Conservation (phyloP, 2,329 filamentous ascomycete species). For the Alternaria arborescens region DNA sequence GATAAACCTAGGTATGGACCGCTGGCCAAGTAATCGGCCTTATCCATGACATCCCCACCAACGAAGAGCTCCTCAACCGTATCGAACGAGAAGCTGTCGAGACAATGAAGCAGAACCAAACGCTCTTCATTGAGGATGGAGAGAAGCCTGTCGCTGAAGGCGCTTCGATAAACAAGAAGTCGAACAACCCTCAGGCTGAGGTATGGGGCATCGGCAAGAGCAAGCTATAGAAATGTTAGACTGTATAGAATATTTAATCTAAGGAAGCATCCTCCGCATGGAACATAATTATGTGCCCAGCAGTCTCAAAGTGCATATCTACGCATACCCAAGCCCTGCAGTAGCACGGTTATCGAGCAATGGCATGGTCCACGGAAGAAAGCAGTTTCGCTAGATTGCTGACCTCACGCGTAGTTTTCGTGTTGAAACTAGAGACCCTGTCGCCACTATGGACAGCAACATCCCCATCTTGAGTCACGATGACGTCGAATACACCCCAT, state of each 20-base stretch:
- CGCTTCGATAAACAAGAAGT: constrained; percentile 41
- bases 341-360: neutral
- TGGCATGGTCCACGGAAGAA: neutral
- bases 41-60: constrained; percentile 62
- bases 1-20: constrained; percentile 83
- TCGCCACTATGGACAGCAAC: constrained; percentile 4
- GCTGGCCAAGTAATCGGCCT: constrained; percentile 87
- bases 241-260: neutral
- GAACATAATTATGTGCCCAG: neutral
- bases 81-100: constrained; percentile 58
- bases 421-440: neutral
- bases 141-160: constrained; percentile 30
- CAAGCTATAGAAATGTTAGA: constrained; percentile 44
- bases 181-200: constrained; percentile 53
- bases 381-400: neutral
- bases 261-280: neutral
- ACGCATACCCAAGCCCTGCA: no score
- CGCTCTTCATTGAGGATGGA: constrained; percentile 45
- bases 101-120: constrained; percentile 51
- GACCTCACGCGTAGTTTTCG: neutral
- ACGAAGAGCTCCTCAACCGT: constrained; percentile 55
- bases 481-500: constrained; percentile 7
- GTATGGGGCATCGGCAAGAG: constrained; percentile 56
- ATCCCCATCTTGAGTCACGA: constrained; percentile 8
- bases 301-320: neutral